A percentile compares a stretch with the other conserved stretches of the same genome.
These are phyloP conservation scores for Skeletonema marinoi DNA, from an alignment of 108 stramenopile species.

Conservation along the genomic window DNA sequence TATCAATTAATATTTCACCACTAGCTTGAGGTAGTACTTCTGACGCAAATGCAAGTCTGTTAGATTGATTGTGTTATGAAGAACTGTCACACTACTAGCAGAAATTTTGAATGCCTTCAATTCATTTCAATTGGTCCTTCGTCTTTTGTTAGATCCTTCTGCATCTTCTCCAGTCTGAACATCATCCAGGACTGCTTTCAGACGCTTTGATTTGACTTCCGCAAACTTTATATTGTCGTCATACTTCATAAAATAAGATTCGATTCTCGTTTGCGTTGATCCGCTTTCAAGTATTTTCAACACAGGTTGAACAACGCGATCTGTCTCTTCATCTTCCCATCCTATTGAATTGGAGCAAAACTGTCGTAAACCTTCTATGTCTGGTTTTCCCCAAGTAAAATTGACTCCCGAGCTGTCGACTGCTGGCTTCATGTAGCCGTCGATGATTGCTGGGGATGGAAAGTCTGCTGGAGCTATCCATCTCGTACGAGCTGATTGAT, in stretches of 20 bases:
- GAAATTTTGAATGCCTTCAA: no score
- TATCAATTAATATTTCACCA: no score
- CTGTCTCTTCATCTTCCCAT: conserved; percentile 82
- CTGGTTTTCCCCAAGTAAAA: conserved; percentile 90
- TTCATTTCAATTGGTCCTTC: neutral
- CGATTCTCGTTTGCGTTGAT: conserved; percentile 86
- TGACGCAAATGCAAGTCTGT: no score
- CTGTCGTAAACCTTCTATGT: conserved; percentile 63
- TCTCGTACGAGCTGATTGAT: conserved; percentile 74
- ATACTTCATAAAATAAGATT: conserved; percentile 92
- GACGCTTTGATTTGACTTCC: conserved; percentile 66
- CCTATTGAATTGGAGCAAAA: conserved; percentile 82
- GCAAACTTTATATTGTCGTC: conserved; percentile 93
- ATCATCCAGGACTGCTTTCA: conserved; percentile 56
- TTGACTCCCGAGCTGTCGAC: conserved; percentile 68
- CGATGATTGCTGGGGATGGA: conserved; percentile 70
- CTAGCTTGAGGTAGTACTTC: no score
- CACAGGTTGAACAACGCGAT: conserved; percentile 74
- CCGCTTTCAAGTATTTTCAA: conserved; percentile 56
- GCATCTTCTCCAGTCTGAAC: conserved; percentile 1
- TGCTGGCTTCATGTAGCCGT: conserved; percentile 86
- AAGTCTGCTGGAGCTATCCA: conserved; percentile 89
- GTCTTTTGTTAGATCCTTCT: neutral
- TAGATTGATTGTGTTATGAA: no score
- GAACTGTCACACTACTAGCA: no score